Percentiles rank a stretch among this genome's conserved stretches.
These are phyloP conservation scores for Cercospora sp. DNA, from an alignment of 2,329 filamentous ascomycete species.

Conservation along the genomic window DNA sequence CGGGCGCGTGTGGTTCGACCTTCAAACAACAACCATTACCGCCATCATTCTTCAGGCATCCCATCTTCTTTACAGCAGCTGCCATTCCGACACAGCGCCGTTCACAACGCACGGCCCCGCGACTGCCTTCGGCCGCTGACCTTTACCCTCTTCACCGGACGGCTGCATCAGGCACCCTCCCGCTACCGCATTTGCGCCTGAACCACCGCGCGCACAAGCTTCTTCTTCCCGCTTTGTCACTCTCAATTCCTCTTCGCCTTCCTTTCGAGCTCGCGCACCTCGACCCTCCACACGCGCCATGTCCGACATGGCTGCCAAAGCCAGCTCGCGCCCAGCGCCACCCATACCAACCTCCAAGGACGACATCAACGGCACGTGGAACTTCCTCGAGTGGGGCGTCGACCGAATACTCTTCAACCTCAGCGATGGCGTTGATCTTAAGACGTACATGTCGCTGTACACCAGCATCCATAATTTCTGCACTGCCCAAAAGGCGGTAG, in stretches of 20 bases:
- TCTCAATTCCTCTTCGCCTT: neutral
- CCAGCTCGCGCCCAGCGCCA: constrained; percentile 26
- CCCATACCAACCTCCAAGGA: constrained; percentile 41
- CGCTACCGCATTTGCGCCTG: neutral
- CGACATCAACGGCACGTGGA: constrained; percentile 60
- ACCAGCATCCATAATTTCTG: constrained; percentile 99
- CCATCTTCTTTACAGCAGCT: neutral
- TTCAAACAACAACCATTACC: neutral
- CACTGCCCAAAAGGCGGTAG: constrained; percentile 90
- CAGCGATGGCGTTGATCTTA: constrained; percentile 89
- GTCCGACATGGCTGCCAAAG: constrained; percentile 29
- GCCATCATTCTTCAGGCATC: neutral
- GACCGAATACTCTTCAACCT: constrained; percentile 91
- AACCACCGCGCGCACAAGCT: constrained; percentile 5
- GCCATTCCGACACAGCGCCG: neutral
- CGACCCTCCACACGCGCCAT: constrained; percentile 25
- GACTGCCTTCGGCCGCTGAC: constrained; percentile 5
- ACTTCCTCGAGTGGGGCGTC: constrained; percentile 83
- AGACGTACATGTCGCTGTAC: constrained; percentile 96
- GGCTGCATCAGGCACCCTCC: constrained; percentile 5
- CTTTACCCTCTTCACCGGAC: constrained; percentile 3
- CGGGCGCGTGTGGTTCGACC: neutral
- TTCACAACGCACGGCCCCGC: neutral
- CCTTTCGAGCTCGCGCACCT: constrained; percentile 2
- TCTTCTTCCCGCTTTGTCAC: constrained; percentile 4